Conservation (phyloP, 805 yeast genomes). For the Limtongozyma cylindracea region DNA sequence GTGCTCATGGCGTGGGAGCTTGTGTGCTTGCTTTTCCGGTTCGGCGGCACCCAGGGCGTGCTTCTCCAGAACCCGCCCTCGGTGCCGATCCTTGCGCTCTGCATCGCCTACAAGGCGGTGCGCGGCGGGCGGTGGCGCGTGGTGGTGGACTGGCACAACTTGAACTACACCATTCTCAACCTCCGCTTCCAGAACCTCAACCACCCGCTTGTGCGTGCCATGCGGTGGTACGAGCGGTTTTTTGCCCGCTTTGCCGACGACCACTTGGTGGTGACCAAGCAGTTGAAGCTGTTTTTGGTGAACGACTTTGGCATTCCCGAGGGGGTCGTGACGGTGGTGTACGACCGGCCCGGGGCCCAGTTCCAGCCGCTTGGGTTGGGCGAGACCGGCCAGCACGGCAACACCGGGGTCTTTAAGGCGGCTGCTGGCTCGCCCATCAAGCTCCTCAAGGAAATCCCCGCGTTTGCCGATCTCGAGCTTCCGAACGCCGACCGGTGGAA, state of each 20-base stretch:
- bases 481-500: no score
- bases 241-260: conserved; percentile 42
- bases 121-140: conserved; percentile 29
- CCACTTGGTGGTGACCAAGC: conserved; percentile 59
- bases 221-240: conserved; percentile 33
- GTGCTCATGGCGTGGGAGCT: conserved; percentile 24
- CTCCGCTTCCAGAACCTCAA: conserved; percentile 24
- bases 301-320: conserved; percentile 23
- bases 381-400: no score
- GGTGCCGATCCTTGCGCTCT: conserved; percentile 52
- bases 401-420: no score
- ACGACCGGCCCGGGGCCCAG: conserved; percentile 64
- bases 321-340: conserved; percentile 30
- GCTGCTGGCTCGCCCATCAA: conserved; percentile 2
- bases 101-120: conserved; percentile 23
- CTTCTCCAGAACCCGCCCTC: conserved; percentile 86
- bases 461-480: conserved; percentile 4
- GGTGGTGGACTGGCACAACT: conserved; percentile 89
- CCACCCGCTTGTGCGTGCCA: conserved; percentile 36
- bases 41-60: conserved; percentile 40
- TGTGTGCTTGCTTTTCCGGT: conserved; percentile 17
- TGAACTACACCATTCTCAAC: conserved; percentile 65
- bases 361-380: conserved; percentile 38
- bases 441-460: conserved; percentile 10
- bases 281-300: conserved; percentile 37